Conservation (phyloP, 2,329 filamentous ascomycete genomes). For the Alternaria metachromatica region DNA sequence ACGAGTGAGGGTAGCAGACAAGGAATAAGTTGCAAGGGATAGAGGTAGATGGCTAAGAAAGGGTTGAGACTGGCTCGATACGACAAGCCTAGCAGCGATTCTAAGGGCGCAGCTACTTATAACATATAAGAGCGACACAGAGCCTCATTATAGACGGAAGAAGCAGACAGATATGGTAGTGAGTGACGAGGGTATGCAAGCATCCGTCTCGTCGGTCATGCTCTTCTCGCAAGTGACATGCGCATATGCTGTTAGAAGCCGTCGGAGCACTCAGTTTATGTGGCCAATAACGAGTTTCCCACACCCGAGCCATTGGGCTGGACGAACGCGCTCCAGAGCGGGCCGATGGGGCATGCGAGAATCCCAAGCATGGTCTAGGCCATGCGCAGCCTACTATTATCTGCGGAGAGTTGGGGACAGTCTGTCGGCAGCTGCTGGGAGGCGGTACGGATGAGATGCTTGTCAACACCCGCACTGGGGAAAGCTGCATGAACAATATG, state of each 20-base stretch:
- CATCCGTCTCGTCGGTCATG: slow-evolving; percentile 28
- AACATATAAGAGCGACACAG: neutral
- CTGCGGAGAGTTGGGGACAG: slow-evolving; percentile 5
- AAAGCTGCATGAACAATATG: slow-evolving; percentile 5
- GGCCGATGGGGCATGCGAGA: slow-evolving; percentile 10
- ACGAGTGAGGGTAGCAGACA: neutral
- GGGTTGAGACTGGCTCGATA: slow-evolving; percentile 1
- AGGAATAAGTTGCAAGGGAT: neutral
- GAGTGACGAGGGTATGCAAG: slow-evolving; percentile 22
- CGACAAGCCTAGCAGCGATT: neutral
- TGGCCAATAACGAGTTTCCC: slow-evolving; percentile 25
- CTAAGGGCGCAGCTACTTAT: slow-evolving; percentile 13
- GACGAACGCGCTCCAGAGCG: slow-evolving; percentile 9
- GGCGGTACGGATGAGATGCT: neutral
- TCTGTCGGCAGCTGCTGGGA: neutral
- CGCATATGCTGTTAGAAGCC: slow-evolving; percentile 22
- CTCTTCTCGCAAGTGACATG: slow-evolving; percentile 22
- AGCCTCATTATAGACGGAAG: slow-evolving; percentile 8
- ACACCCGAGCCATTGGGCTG: slow-evolving; percentile 9
- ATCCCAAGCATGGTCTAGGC: slow-evolving; percentile 6
- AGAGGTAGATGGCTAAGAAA: neutral
- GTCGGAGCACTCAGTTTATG: slow-evolving; percentile 16
- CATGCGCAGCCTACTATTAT: neutral
- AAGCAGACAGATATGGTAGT: slow-evolving; percentile 8
- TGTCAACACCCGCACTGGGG: neutral